phyloP scores from a whole-genome alignment of 371 early-diverging fungal species.

The Mucor lusitanicus region DNA sequence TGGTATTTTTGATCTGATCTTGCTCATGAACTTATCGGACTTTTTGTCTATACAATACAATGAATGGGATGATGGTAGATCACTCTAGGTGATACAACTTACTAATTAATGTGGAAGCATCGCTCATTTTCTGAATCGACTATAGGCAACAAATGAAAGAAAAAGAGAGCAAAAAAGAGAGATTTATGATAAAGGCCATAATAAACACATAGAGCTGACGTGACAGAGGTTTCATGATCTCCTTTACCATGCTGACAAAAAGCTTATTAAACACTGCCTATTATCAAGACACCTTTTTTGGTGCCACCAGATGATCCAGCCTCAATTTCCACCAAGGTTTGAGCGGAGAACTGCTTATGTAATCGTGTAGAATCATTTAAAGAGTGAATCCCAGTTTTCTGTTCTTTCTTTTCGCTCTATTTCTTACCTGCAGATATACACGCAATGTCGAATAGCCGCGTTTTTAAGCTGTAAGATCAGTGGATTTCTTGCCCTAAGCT shows the following conservation, averaged over 20 bases:
- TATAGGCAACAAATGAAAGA: neutral
- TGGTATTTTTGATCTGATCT: conserved; percentile 1
- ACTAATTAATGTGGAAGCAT: neutral
- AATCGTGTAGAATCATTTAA: neutral
- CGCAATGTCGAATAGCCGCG: conserved; percentile 7
- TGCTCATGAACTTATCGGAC: neutral
- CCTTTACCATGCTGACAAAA: neutral
- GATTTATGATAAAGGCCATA: neutral
- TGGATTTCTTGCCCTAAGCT: neutral
- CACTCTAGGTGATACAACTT: neutral
- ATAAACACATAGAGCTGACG: neutral
- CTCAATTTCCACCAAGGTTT: neutral
- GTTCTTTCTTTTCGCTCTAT: neutral
- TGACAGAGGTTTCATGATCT: neutral
- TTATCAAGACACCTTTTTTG: neutral
- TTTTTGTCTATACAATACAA: neutral
- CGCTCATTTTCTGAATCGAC: neutral
- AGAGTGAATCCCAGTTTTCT: too few relatives aligned
- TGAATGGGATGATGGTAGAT: neutral
- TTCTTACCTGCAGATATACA: neutral
- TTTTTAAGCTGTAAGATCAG: conserved; percentile 7
- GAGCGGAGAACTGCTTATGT: conserved; percentile 4
- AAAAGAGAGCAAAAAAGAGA: too few relatives aligned
- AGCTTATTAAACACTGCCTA: neutral
- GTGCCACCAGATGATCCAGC: neutral